These are phyloP conservation scores for Colletotrichum sidae DNA, from an alignment of 2,329 filamentous ascomycete genomes.

Conservation along the genomic window DNA sequence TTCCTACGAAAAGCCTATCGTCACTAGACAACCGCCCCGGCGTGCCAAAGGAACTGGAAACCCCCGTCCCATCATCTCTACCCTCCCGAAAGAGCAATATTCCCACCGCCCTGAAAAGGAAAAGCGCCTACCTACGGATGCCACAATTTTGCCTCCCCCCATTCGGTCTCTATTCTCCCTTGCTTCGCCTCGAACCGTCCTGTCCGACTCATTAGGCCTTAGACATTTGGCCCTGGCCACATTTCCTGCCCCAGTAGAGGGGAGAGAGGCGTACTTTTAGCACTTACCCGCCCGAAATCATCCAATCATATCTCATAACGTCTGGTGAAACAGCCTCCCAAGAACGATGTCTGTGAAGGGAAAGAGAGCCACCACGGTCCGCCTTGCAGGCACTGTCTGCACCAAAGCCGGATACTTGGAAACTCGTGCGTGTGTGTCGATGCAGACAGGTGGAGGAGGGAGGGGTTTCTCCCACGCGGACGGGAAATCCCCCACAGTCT, in stretches of 20 bases:
- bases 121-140: conserved; percentile 42
- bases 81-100: conserved; percentile 48
- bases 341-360: conserved; percentile 6
- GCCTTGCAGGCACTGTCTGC: conserved; percentile 6
- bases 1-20: conserved; percentile 17
- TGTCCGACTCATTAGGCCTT: conserved; percentile 9
- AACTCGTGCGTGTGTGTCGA: background rate
- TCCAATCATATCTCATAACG: conserved; percentile 68
- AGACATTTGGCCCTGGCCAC: conserved; percentile 42
- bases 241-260: conserved; percentile 38
- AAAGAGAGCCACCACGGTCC: conserved; percentile 15
- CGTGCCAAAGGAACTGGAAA: conserved; percentile 7
- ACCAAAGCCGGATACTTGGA: conserved; percentile 11
- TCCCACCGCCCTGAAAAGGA: conserved; percentile 45
- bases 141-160: conserved; percentile 8
- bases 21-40: conserved; percentile 27
- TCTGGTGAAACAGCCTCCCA: conserved; percentile 56
- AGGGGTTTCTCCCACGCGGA: conserved; percentile 12
- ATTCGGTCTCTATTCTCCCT: background rate
- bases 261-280: conserved; percentile 58
- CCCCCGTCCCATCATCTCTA: background rate
- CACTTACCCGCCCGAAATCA: conserved; percentile 47
- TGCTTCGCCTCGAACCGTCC: conserved; percentile 3
- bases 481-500: conserved; percentile 16
- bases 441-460: conserved; percentile 1